Percentiles rank a stretch among this genome's conserved stretches.
Conservation (phyloP, 1,284 basidiomycete species). For the Boletus subluridellus region DNA sequence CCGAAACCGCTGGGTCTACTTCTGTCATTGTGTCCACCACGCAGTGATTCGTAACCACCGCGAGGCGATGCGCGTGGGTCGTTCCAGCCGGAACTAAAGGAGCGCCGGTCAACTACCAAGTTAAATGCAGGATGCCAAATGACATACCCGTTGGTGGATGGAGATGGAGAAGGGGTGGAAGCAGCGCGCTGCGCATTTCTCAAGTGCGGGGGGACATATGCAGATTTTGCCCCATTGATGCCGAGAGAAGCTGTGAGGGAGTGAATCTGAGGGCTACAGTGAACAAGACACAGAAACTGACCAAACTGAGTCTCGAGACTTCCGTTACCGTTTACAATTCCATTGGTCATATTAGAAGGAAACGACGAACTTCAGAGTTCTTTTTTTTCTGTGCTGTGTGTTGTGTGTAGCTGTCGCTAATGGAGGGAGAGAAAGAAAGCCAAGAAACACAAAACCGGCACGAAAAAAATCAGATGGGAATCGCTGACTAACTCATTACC, state of each 20-base stretch:
- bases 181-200: slow-evolving; percentile 78
- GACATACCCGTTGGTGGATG: slow-evolving; percentile 49
- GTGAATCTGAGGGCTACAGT: slow-evolving; percentile 24
- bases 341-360: slow-evolving; percentile 78
- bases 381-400: slow-evolving; percentile 25
- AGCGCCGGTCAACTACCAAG: slow-evolving; percentile 20
- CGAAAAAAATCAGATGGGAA: slow-evolving; percentile 31
- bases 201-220: slow-evolving; percentile 93
- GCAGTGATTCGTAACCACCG: slow-evolving; percentile 47
- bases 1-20: slow-evolving; percentile 41
- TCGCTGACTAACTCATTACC: slow-evolving; percentile 19
- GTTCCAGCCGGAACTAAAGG: slow-evolving; percentile 65
- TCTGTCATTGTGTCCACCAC: slow-evolving; percentile 48
- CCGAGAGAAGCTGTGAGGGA: slow-evolving; percentile 55
- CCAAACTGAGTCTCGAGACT: slow-evolving; percentile 82
- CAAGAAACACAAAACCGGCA: slow-evolving; percentile 9
- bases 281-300: slow-evolving; percentile 39
- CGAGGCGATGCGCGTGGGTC: slow-evolving; percentile 64
- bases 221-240: slow-evolving; percentile 69
- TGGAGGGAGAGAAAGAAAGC: slow-evolving; percentile 29
- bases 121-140: slow-evolving; percentile 7
- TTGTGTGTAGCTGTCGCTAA: slow-evolving; percentile 20
- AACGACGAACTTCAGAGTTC: slow-evolving; percentile 30
- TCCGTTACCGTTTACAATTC: slow-evolving; percentile 74
- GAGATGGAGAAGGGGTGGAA: slow-evolving; percentile 46